Percentiles rank a stretch among this genome's conserved stretches.
Evolutionary conservation across 1,284 basidiomycete species (phyloP).

Genomic region (Puccinia coronata): DNA sequence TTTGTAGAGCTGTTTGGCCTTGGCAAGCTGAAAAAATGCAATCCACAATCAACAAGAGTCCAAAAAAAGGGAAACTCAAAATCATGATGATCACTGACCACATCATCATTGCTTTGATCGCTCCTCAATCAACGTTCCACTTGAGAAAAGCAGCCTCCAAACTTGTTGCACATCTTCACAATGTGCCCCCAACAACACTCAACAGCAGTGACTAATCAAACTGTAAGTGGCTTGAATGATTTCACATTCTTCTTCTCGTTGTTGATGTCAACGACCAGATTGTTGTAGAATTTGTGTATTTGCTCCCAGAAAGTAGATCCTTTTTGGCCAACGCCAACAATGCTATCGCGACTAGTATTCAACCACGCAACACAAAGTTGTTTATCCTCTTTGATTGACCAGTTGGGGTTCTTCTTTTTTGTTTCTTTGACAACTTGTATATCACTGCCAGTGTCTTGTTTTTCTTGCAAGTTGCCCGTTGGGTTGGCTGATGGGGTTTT

Average conservation of each 20-base stretch:
- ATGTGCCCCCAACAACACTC: background rate
- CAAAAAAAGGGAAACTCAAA: no score
- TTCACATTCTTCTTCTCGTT: background rate
- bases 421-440: background rate
- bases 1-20: background rate
- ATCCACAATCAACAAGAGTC: no score
- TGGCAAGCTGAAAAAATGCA: background rate
- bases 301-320: background rate
- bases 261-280: background rate
- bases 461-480: background rate
- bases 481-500: conserved; percentile 2
- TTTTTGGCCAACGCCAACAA: background rate
- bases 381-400: background rate
- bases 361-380: background rate
- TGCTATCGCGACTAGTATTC: background rate
- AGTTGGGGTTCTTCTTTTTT: background rate
- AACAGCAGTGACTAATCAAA: no score
- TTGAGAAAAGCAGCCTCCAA: no score
- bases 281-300: background rate
- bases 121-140: no score
- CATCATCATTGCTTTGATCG: no score
- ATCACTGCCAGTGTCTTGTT: background rate
- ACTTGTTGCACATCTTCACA: background rate
- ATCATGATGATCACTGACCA: no score
- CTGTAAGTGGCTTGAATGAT: background rate